Evolutionary conservation across 2,329 filamentous ascomycete genomes (phyloP), one percentile per base, ranked within the genome.

Genomic region (Talaromyces sp.): DNA sequence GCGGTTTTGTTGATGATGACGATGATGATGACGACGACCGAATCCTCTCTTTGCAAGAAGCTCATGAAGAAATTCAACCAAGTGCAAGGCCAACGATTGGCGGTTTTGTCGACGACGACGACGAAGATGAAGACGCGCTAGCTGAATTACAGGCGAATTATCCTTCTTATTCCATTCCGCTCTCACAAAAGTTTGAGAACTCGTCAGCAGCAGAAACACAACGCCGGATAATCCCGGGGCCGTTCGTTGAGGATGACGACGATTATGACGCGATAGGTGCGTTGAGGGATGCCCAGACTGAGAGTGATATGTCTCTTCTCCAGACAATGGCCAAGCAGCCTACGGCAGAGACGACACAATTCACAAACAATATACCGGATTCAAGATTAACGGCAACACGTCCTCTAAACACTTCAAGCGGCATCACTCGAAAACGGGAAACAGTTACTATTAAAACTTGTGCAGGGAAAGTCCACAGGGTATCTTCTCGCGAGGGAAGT

Each of bases 401-500:
- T 53, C 49, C 27, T 19, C 30, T 22, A 28, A 15, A 17, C 27
- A 9, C 13, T 6, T 7, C 25, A 53, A 30, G 15, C 11, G 49
- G 17, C 15, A n/a, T 30, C 5, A 62, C 62, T 47, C 61, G 42
- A 30, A 52, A 60, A 8, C 58, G 61, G 11, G 64, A 65, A 17
- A 68, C 62, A 27, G 65, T 78, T 27, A 70, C 71, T 25, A 73
- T 81, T 19, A 78, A 75, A 61, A 84, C 79, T 13, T 81, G 79
- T 53, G 77, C 77, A 17, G 84, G 84, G 36, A 80, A 77, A 64
- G 69, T 72, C 0, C 74, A 83, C 55, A 73, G 74, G 44, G 72
- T 85, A 49, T 61, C 70, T 2, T 68, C 75, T 61, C 81, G 78
- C 63, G 70, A 71, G 27, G 66, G 69, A 10, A 65, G 72, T 19